Evolutionary conservation across 2,329 filamentous ascomycete genomes (phyloP).

Genomic region (Claviceps purpurea): DNA sequence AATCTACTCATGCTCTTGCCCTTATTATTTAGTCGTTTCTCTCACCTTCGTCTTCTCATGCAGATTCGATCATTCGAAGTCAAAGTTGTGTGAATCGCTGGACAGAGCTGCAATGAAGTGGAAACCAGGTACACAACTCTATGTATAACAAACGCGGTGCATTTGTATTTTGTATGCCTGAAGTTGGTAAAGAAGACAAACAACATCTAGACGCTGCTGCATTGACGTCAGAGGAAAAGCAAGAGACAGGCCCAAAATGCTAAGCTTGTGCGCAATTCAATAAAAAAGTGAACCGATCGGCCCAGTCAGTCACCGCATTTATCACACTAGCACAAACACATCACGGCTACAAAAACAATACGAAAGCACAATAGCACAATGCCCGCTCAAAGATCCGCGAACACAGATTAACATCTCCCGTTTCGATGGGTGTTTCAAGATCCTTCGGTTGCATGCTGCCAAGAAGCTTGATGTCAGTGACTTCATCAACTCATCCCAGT

Average conservation of each 20-base stretch:
- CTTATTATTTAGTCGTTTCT: neutral
- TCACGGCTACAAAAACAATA: neutral
- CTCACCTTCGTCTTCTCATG: neutral
- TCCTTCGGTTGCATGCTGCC: neutral
- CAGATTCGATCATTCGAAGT: neutral
- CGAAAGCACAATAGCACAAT: neutral
- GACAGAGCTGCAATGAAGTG: no score
- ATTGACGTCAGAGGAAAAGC: neutral
- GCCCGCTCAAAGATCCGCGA: neutral
- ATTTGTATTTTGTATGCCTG: no score
- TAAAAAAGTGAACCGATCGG: neutral
- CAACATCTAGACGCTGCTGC: neutral
- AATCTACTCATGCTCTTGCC: neutral
- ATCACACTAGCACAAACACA: neutral
- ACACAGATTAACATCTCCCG: neutral
- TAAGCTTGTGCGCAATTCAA: neutral
- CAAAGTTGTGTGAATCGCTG: no score
- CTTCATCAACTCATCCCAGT: neutral
- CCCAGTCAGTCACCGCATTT: neutral
- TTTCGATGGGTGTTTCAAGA: neutral
- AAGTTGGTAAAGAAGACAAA: no score
- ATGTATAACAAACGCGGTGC: no score
- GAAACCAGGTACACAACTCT: no score
- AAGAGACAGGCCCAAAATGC: neutral
- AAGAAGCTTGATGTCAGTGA: neutral